Base-by-base conservation (phyloP, 2,329 filamentous ascomycete species). In the Cladorrhinum sp. region DNA sequence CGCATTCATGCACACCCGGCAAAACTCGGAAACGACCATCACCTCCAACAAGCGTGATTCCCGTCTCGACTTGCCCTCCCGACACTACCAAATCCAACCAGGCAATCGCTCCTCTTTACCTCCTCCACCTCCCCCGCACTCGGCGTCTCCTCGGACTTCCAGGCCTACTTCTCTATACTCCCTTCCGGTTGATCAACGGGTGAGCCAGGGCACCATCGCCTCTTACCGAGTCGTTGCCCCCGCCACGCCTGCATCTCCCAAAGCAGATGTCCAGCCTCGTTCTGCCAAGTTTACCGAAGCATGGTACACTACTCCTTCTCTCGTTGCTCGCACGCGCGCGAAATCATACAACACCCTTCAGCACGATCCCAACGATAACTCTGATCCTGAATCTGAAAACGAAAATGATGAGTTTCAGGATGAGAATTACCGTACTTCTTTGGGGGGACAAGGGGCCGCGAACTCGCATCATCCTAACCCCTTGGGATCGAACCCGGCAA, bases 1-100 rank as follows among this genome's bases (percentile, higher is more conserved):
- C 54, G 87, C 92, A 0, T 97, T 96, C 74, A 84, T 90, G 75
- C 88, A 95, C 70, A 96, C 90, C 0, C 85, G 92, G 32, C 81
- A 78, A 16, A 78, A 83, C 51, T 91, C 87, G 2, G 81, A 83
- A 16, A 63, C 62, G 29, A 85, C 84, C 3, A 7, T 22, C 41
- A 3, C 18, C 16, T 74, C 81, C 52, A 76, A 76, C 23, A 83
- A 80, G 62, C 78, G 79, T 54, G 79, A 85, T 65, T 85, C 85
- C 0, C 81, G 79, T 38, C 62, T 76, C 59, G 78, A 86, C 66
- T 76, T 85, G 12, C 81, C 85, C 9, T 79, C 79, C 64, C 77
- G 82, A 50, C 81, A 85, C 65, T 82, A 85, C 65, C 82, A 86
- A 67, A 73, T 81, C 62, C 64, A 73, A 1, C 75, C 77, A 0